Base-by-base conservation (phyloP, 106 monocot genomes). In the Platanthera zijinensis region DNA sequence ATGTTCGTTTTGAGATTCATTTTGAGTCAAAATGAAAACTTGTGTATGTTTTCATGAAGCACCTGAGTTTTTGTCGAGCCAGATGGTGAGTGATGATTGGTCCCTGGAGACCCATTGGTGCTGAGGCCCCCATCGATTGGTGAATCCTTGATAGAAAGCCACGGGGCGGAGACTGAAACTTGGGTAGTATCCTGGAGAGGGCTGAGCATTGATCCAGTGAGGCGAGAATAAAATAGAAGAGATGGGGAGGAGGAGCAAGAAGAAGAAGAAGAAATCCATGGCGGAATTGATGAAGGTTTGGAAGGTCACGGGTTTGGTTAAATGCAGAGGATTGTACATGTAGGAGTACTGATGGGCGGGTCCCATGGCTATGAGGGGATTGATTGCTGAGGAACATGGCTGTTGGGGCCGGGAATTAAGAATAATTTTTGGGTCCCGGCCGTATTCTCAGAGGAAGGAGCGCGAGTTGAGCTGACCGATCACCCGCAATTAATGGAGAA, bases 131-230 rank as follows among this genome's bases (percentile, higher is more conserved):
- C 92, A 92, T 13, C 83, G 81, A 72, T 78, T 88, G 39, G 71
- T 76, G 79, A 82, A 92, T 13, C 61, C 89, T 49, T 84, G 83
- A 47, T 80, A 71, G 79, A 92, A 92, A 1, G 51, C 18, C 12
- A 81, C 19, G 19, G 82, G 30, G 52, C 81, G 78, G 50, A 80
- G 74, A 75, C 57, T 82, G 51, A 78, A 80, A 63, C 89, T 86
- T 30, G 89, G 92, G 71, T 84, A 92, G 78, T 88, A 92, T 0
- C 89, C 92, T 14, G 92, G 92, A 8, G 92, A 89, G 47, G 92
- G 92, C 76, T 92, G 89, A 10, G 81, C 74, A 71, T 73, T 64
- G 77, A 30, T 52, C 5, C 28, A 48, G 3, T 72, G 30, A 57
- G 75, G 19, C 17, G 78, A 22, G 51, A 64, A 70, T 64, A 50